phyloP scores from a whole-genome alignment of 225 moss, liverwort and hornwort genomes.

The Bryum argenteum region DNA sequence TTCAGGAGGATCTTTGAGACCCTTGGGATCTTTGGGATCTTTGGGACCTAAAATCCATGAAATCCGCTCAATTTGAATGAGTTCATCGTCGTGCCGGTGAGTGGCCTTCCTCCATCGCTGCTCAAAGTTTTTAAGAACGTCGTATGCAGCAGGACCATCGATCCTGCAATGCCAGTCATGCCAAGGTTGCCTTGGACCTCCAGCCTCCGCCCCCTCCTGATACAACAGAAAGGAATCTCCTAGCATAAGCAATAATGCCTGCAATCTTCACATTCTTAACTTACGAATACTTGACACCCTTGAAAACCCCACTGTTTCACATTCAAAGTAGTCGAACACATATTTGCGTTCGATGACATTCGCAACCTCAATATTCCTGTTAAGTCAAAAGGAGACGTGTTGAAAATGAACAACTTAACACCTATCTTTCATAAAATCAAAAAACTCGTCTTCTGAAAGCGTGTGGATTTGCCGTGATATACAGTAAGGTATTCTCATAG shows the following conservation, averaged over 20 bases:
- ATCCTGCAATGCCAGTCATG: conserved; percentile 84
- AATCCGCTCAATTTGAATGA: conserved; percentile 75
- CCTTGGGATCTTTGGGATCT: no score
- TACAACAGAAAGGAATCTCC: neutral
- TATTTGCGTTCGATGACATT: no score
- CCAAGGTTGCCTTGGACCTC: conserved; percentile 86
- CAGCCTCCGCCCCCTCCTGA: conserved; percentile 51
- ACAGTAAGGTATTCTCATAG: neutral
- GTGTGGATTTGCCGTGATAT: no score
- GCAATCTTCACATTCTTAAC: neutral
- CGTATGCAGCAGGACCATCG: conserved; percentile 88
- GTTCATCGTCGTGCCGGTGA: conserved; percentile 72
- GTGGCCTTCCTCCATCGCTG: conserved; percentile 81
- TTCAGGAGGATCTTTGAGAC: conserved; percentile 37
- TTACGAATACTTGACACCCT: neutral
- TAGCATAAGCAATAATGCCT: neutral
- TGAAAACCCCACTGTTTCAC: neutral
- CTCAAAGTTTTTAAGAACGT: conserved; percentile 80
- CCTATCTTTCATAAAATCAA: no score
- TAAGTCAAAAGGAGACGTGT: no score
- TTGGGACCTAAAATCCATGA: conserved; percentile 82
- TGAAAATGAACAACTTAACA: no score
- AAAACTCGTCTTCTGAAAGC: no score
- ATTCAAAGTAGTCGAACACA: no score
- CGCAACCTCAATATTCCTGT: no score